A percentile compares a stretch with the other conserved stretches of the same genome.
Conservation (phyloP, 164 flowering plant species). For the Tetrastigma voinierianum region DNA sequence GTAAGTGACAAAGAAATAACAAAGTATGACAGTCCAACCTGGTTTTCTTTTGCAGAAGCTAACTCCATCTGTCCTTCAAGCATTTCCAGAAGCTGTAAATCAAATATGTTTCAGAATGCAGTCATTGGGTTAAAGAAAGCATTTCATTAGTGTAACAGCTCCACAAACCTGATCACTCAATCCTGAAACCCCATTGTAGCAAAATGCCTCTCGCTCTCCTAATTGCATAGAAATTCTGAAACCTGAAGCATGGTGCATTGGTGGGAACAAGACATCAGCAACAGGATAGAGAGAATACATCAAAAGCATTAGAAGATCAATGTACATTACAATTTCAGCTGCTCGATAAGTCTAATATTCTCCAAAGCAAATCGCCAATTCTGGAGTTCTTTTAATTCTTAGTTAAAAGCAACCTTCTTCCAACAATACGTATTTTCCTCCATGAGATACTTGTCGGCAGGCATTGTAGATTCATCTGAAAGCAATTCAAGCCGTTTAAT, state of each 20-base stretch:
- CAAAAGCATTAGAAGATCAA: not conserved
- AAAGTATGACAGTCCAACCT: conserved; percentile 22
- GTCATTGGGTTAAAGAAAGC: not conserved
- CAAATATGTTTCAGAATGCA: conserved; percentile 6
- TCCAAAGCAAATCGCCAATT: conserved; percentile 60
- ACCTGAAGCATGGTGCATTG: conserved; percentile 35
- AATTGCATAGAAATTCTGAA: conserved; percentile 59
- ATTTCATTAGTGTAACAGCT: not conserved
- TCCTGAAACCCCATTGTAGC: conserved; percentile 65
- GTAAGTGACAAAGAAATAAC: not conserved
- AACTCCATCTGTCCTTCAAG: conserved; percentile 24
- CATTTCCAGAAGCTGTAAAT: conserved; percentile 48
- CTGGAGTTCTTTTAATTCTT: conserved; percentile 58
- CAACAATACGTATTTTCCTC: conserved; percentile 60
- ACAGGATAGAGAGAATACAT: conserved; percentile 1
- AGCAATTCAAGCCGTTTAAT: conserved; percentile 49
- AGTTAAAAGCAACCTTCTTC: conserved; percentile 61
- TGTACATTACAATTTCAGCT: conserved; percentile 49
- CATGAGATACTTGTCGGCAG: conserved; percentile 56
- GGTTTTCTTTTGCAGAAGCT: conserved; percentile 15
- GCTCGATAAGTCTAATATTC: conserved; percentile 61
- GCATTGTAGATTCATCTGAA: conserved; percentile 37
- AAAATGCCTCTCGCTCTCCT: conserved; percentile 63
- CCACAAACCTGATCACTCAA: conserved; percentile 58
- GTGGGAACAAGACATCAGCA: conserved; percentile 6